Evolutionary conservation across 768 basidiomycete species (phyloP), one percentile per base, ranked within the genome.

Genomic region (Suillus sp.): DNA sequence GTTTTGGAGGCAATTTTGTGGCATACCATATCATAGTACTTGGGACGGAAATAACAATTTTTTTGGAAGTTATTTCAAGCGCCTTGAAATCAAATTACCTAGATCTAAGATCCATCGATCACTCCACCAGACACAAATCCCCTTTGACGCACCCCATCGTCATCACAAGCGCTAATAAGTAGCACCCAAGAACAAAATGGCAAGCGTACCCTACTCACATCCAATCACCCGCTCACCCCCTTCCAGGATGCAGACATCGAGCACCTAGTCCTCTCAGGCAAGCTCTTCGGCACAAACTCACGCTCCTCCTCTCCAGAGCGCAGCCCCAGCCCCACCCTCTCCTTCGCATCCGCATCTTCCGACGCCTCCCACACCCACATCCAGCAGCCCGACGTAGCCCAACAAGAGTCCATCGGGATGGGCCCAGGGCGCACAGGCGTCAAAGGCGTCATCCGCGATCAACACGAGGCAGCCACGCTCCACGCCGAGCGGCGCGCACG

Each of bases 361-460:
- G 83, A 84, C 59, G 75, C 78, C 59, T 81, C 80, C 50, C 68
- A 75, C 2, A 7, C 32, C 43, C 74, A 2, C 62, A 75, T 38
- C 75, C 74, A 64, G n/a, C 60, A 48, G 43, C 45, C 51, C 4
- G 59, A 47, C 4, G 22, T 62, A 32, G 58, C 67, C 13, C 65
- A 60, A 9, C 74, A 78, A 55, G 85, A 89, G 61, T 87, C 88
- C 14, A 92, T 93, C 57, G 91, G 93, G 10, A 90, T 93, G 89
- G 91, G 89, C 4, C 90, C 90, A 11, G 92, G 92, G 4, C 81
- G 93, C 32, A 95, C 93, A 6, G 93, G 93, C 25, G 93, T 94
- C 54, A 95, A 95, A 68, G 92, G 93, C 30, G 93, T 95, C 63
- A 91, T 95, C 62, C 84, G 92, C 32, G 93, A 95, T 75, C 83